Conservation (phyloP, 768 basidiomycete species). For the Amanita subjunquillea region DNA sequence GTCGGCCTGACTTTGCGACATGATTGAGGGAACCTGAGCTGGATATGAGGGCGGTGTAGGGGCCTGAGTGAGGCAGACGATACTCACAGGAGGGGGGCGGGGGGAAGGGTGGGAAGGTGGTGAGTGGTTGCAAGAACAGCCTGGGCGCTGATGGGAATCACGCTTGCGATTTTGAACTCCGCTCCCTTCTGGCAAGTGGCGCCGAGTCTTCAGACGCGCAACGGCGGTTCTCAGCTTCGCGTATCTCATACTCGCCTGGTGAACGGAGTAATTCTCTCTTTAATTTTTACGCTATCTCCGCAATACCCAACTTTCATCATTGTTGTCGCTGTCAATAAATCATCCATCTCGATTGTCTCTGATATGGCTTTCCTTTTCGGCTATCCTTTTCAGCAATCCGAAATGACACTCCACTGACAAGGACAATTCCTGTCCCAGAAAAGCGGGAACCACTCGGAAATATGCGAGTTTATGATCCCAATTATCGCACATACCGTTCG, state of each 20-base stretch:
- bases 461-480: neutral
- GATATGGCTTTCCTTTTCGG: neutral
- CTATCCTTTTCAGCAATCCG: neutral
- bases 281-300: neutral
- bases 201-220: neutral
- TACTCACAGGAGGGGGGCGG: constrained; percentile 7
- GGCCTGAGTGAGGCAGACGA: constrained; percentile 4
- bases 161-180: constrained; percentile 11
- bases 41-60: neutral
- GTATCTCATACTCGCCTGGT: neutral
- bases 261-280: neutral
- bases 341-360: no score
- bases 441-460: neutral
- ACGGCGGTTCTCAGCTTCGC: neutral
- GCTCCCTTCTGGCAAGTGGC: neutral
- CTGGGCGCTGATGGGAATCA: constrained; percentile 14
- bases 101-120: constrained; percentile 15
- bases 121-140: constrained; percentile 12
- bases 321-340: neutral
- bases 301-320: neutral
- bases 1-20: constrained; percentile 77
- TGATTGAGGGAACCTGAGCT: constrained; percentile 17
- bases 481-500: neutral
- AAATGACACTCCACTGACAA: neutral
- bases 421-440: neutral